phyloP scores from a whole-genome alignment of 495 filamentous ascomycete species.

The Penicillium simplicissimum region DNA sequence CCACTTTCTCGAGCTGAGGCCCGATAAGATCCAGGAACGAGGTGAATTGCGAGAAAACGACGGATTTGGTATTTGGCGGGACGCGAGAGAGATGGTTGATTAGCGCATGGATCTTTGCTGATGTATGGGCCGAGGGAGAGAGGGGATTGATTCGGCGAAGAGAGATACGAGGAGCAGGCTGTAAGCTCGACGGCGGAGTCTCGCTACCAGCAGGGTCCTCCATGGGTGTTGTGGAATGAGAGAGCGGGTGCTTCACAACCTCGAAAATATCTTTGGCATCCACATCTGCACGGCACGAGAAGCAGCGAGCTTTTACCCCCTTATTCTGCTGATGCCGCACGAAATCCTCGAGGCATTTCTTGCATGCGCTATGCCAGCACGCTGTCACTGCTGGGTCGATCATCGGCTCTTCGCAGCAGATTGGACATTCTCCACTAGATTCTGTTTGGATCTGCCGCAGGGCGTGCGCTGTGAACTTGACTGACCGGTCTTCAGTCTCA shows the following conservation, averaged over 20 bases:
- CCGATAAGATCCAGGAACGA: constrained; percentile 91
- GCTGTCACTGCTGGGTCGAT: constrained; percentile 88
- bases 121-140: constrained; percentile 59
- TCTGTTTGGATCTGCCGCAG: constrained; percentile 89
- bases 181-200: constrained; percentile 33
- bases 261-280: constrained; percentile 87
- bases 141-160: constrained; percentile 76
- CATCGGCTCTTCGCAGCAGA: constrained; percentile 95
- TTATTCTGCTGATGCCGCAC: constrained; percentile 83
- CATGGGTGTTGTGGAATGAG: constrained; percentile 26
- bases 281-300: constrained; percentile 83
- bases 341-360: constrained; percentile 82
- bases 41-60: constrained; percentile 96
- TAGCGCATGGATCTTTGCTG: constrained; percentile 82
- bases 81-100: constrained; percentile 70
- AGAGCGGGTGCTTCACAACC: constrained; percentile 62
- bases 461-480: constrained; percentile 79
- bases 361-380: constrained; percentile 97
- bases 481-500: constrained; percentile 35
- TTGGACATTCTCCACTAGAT: constrained; percentile 84
- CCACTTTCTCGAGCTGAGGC: constrained; percentile 66
- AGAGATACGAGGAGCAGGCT: constrained; percentile 63
- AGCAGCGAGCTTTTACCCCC: constrained; percentile 74
- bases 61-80: constrained; percentile 76
- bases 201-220: constrained; percentile 37